Base-by-base conservation (phyloP, 2,329 filamentous ascomycete genomes). In the Scolecobasidium constrictum region DNA sequence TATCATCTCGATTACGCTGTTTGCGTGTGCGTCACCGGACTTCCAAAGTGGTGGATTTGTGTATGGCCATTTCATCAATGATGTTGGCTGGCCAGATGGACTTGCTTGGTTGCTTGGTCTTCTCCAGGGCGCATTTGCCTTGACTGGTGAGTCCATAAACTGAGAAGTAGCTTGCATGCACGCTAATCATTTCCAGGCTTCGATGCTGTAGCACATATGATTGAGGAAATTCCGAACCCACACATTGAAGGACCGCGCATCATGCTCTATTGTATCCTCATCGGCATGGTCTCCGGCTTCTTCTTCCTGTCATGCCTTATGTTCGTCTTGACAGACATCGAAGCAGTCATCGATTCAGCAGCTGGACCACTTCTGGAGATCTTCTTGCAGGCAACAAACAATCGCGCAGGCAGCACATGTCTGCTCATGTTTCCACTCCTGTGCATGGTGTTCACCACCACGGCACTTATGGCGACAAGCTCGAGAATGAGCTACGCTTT, bases 71-170 rank as follows among this genome's bases (percentile, higher is more conserved):
- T 85, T 86, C 52, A 72, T 82, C 55, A 86, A 86, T 49, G 57
- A 72, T 37, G 77, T 75, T 6, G 78, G 77, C 34, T 84, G 79
- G 80, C 79, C 80, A 0, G 76, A 83, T 58, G 79, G 79, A 0
- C 56, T 83, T 23, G 65, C 75, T 3, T 79, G 66, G 66, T 51
- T 69, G 19, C 54, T 69, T 4, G 66, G 66, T 5, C 49, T 69
- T 11, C 57, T 78, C 1, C 74, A 75, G 57, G 72, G 71, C 31
- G 70, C 68, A 12, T 63, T 75, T 12, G 68, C 68, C 43, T 57
- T 73, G 16, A 73, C 69, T n/a, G 72, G n/a, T n/a, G n/a, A n/a
- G n/a, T n/a, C n/a, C n/a, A n/a, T n/a, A n/a, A n/a, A n/a, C n/a
- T n/a, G n/a, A n/a, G n/a, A n/a, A n/a, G n/a, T n/a, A n/a, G n/a